Conservation (phyloP, 31 red algal species). For the Endocladia muricata region DNA sequence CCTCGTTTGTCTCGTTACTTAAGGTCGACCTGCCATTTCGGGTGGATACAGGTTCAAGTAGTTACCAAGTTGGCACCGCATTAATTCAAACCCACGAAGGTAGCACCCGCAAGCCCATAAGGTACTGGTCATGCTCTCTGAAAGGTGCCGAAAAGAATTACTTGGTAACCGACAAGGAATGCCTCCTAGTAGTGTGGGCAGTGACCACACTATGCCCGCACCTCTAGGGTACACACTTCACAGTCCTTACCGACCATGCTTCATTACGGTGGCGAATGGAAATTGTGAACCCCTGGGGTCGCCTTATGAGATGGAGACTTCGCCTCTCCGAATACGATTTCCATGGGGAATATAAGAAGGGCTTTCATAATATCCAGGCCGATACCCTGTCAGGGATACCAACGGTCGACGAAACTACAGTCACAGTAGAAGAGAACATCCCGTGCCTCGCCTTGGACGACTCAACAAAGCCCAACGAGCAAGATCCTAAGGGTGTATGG, state of each 20-base stretch:
- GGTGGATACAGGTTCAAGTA: slow-evolving; percentile 14
- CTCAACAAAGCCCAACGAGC: not conserved
- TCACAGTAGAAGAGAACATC: slow-evolving; percentile 9
- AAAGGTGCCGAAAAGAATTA: slow-evolving; percentile 5
- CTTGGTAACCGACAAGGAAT: slow-evolving; percentile 2
- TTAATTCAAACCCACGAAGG: not conserved
- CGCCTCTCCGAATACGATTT: slow-evolving; percentile 24
- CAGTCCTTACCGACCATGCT: slow-evolving; percentile 1
- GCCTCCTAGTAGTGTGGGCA: not conserved
- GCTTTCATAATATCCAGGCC: not conserved
- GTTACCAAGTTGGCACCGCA: slow-evolving; percentile 9
- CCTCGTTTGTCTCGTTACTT: not conserved
- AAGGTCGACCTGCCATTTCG: not conserved
- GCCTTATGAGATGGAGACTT: slow-evolving; percentile 2
- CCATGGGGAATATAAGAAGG: slow-evolving; percentile 3
- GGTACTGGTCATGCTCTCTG: slow-evolving; percentile 3
- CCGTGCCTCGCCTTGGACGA: not conserved
- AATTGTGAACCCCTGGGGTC: not conserved
- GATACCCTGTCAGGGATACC: slow-evolving; percentile 6
- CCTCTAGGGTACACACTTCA: not conserved
- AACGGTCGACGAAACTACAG: not conserved
- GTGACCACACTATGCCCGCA: not conserved
- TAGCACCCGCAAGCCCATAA: not conserved
- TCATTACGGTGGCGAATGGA: slow-evolving; percentile 5
- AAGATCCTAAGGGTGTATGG: not conserved